Conservation (phyloP, 176 grass and related monocot species). For the Saccharum officinarum region DNA sequence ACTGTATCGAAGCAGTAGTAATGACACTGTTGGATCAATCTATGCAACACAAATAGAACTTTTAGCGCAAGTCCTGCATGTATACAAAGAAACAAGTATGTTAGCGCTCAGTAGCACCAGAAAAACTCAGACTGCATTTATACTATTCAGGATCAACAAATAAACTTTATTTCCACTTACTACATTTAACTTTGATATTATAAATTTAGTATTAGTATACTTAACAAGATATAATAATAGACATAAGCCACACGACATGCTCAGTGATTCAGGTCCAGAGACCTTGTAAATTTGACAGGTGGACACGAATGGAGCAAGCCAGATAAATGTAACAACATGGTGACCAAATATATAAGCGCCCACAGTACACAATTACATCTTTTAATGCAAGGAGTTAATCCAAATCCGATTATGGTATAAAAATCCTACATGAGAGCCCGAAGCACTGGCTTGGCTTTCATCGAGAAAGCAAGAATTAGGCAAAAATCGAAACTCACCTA, state of each 20-base stretch:
- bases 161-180: neutral
- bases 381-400: neutral
- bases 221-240: neutral
- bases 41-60: slow-evolving; percentile 5
- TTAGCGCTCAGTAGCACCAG: neutral
- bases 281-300: neutral
- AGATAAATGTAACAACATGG: neutral
- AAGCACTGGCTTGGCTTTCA: no score
- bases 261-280: neutral
- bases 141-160: neutral
- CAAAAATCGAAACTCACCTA: no score
- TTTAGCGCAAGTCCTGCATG: neutral
- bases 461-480: no score
- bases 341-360: neutral
- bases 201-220: neutral
- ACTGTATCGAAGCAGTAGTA: neutral
- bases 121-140: neutral
- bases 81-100: neutral
- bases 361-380: neutral
- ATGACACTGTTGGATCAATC: neutral
- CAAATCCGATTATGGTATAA: neutral
- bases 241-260: neutral
- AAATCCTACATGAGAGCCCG: neutral
- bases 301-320: neutral
- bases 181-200: neutral